Evolutionary conservation across 148 eudicot genomes (phyloP).

Genomic region (Suaeda aralocaspica): DNA sequence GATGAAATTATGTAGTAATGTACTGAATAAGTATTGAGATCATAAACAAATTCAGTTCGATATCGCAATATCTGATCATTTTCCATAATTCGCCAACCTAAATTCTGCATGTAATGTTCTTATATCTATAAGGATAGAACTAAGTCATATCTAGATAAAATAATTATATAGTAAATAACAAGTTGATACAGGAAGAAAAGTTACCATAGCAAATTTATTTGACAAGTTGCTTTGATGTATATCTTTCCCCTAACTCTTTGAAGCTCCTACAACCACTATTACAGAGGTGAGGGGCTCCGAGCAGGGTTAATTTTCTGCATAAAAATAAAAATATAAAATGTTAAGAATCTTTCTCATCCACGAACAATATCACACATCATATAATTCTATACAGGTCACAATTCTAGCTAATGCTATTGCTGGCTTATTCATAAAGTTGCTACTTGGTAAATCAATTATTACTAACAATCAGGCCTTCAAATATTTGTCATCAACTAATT

Average conservation of each 20-base stretch:
- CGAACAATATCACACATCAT: not conserved
- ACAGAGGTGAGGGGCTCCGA: constrained; percentile 23
- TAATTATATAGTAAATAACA: not conserved
- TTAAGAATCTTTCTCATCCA: not conserved
- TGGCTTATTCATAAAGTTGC: not conserved
- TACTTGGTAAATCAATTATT: no score
- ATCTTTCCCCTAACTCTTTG: constrained; percentile 14
- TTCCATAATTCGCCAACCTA: not conserved
- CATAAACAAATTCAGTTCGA: not conserved
- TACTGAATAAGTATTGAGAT: not conserved
- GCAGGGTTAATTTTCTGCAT: constrained; percentile 24
- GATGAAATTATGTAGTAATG: not conserved
- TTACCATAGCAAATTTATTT: constrained; percentile 24
- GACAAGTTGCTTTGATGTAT: constrained; percentile 9
- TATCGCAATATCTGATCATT: not conserved
- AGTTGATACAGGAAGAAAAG: not conserved
- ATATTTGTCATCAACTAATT: not conserved
- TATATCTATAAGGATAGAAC: not conserved
- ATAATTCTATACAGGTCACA: not conserved
- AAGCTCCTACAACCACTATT: constrained; percentile 28
- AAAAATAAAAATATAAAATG: constrained; percentile 10
- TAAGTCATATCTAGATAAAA: not conserved
- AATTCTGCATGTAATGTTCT: not conserved
- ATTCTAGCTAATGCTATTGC: not conserved
- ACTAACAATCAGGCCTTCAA: not conserved